phyloP scores from a whole-genome alignment of 2,329 filamentous ascomycete species.

The Xylogone sp. region DNA sequence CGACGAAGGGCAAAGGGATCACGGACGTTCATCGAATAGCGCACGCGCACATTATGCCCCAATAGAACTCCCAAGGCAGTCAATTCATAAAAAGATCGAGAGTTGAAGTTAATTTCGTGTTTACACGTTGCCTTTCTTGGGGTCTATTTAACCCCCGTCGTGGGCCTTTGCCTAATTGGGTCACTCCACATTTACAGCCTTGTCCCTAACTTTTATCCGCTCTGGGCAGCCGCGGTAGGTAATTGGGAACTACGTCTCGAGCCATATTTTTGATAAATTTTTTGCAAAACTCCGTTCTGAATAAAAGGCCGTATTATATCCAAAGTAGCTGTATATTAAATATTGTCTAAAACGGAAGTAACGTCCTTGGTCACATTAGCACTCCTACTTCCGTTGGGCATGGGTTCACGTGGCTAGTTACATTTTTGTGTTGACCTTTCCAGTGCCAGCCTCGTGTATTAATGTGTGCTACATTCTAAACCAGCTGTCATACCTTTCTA shows the following conservation, averaged over 20 bases:
- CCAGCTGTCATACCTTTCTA: too few species aligned
- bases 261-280: too few species aligned
- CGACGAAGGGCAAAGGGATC: conserved; percentile 30
- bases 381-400: not conserved
- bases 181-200: conserved; percentile 1
- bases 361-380: not conserved
- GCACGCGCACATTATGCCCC: conserved; percentile 18
- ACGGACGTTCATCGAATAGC: conserved; percentile 31
- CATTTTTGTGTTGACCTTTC: too few species aligned
- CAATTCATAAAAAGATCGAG: not conserved
- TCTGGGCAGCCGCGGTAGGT: not conserved
- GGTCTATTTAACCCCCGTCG: not conserved
- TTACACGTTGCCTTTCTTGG: not conserved
- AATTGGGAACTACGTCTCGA: too few species aligned
- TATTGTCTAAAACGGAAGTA: too few species aligned
- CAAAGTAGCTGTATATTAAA: too few species aligned
- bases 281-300: too few species aligned
- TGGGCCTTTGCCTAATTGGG: not conserved
- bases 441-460: too few species aligned
- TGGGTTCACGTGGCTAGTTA: not conserved
- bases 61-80: conserved; percentile 1
- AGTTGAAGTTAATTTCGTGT: not conserved
- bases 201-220: not conserved
- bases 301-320: too few species aligned
- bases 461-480: too few species aligned